phyloP scores from a whole-genome alignment of 768 basidiomycete genomes.

The Daedaleopsis sinensis region DNA sequence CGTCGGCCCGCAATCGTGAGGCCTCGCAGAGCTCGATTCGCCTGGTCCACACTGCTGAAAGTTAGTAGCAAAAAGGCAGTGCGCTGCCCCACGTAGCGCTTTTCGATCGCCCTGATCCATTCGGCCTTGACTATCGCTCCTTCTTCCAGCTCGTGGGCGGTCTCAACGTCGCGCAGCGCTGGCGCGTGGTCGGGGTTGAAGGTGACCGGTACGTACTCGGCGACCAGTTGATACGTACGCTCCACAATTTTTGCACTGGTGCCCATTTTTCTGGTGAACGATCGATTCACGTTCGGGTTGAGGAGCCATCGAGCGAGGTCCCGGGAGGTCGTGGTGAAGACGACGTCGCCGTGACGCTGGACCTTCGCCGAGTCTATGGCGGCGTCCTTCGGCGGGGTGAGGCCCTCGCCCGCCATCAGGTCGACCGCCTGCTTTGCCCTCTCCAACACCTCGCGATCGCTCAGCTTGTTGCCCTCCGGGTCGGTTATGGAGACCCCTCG shows the following conservation, averaged over 20 bases:
- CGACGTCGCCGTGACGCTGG: not conserved
- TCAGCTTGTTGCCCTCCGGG: too few species aligned
- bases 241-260: not conserved
- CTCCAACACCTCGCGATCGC: not conserved
- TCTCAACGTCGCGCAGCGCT: not conserved
- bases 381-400: not conserved
- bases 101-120: constrained; percentile 31
- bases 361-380: not conserved
- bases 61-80: constrained; percentile 29
- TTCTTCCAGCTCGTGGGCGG: not conserved
- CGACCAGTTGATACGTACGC: not conserved
- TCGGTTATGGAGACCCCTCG: not conserved
- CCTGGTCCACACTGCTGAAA: constrained; percentile 16
- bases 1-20: constrained; percentile 21
- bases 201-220: not conserved
- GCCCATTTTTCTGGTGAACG: not conserved
- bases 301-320: not conserved
- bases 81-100: constrained; percentile 19
- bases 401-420: not conserved
- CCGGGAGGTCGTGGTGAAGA: not conserved
- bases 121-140: constrained; percentile 15
- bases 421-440: not conserved
- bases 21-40: constrained; percentile 31
- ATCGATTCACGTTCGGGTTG: not conserved
- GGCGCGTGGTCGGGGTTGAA: not conserved